Percentiles rank a stretch among this genome's conserved stretches.
Evolutionary conservation across 2,329 filamentous ascomycete genomes (phyloP).

Genomic region (Botrytis fabae): DNA sequence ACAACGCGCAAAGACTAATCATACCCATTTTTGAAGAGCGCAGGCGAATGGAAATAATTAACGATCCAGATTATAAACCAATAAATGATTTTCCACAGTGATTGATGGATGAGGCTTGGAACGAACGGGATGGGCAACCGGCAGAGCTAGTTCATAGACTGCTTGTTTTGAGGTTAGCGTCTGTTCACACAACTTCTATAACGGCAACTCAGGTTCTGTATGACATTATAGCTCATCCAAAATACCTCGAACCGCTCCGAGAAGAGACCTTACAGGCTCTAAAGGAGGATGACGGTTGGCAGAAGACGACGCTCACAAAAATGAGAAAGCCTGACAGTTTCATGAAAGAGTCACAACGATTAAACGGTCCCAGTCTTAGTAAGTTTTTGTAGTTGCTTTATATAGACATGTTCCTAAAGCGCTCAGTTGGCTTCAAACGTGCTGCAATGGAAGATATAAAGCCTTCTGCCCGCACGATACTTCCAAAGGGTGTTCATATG

Average conservation of each 20-base stretch:
- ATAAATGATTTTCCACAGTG: neutral
- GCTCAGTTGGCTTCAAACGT: constrained; percentile 27
- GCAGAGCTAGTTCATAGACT: neutral
- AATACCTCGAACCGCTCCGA: constrained; percentile 40
- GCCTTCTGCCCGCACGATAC: constrained; percentile 40
- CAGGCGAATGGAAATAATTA: neutral
- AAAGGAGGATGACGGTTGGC: constrained; percentile 43
- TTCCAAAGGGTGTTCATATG: constrained; percentile 38
- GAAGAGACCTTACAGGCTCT: constrained; percentile 29
- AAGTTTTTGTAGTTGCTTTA: constrained; percentile 19
- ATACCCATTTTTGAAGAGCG: neutral
- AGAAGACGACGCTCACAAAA: constrained; percentile 27
- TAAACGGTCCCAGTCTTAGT: constrained; percentile 42
- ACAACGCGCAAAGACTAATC: neutral
- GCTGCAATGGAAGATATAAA: constrained; percentile 29
- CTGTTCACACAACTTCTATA: constrained; percentile 52
- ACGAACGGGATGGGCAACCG: neutral
- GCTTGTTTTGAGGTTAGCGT: constrained; percentile 43
- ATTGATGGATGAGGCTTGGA: neutral
- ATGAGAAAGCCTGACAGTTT: constrained; percentile 44
- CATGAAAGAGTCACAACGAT: constrained; percentile 43
- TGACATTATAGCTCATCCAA: constrained; percentile 50
- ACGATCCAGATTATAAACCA: neutral
- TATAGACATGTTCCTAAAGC: neutral
- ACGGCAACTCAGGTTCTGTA: constrained; percentile 52